These are phyloP conservation scores for Rasamsonia emersonii DNA, from an alignment of 2,329 filamentous ascomycete genomes.

Conservation along the genomic window DNA sequence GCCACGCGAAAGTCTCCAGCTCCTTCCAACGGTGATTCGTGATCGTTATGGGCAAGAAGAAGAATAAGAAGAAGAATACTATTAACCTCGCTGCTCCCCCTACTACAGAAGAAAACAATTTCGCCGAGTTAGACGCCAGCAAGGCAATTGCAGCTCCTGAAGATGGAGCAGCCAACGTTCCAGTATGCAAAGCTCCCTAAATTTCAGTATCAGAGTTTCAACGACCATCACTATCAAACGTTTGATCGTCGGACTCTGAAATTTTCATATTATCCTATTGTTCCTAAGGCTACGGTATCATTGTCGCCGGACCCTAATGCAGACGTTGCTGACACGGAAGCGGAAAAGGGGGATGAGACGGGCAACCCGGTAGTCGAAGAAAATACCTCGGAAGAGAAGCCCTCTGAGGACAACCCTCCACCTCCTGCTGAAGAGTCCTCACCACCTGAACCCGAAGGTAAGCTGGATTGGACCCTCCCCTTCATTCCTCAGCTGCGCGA, in stretches of 20 bases:
- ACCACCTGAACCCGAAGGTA: slow-evolving; percentile 22
- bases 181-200: slow-evolving; percentile 37
- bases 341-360: slow-evolving; percentile 18
- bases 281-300: slow-evolving; percentile 20
- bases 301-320: slow-evolving; percentile 30
- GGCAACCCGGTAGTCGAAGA: slow-evolving; percentile 7
- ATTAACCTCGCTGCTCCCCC: slow-evolving; percentile 16
- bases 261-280: slow-evolving; percentile 30
- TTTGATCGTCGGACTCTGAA: slow-evolving; percentile 31
- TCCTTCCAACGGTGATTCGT: slow-evolving; percentile 26
- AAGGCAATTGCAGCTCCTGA: slow-evolving; percentile 22
- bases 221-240: slow-evolving; percentile 36
- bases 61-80: slow-evolving; percentile 28
- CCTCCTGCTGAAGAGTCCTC: slow-evolving; percentile 18
- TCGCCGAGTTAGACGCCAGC: slow-evolving; percentile 20
- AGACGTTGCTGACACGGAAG: slow-evolving; percentile 25
- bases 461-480: too few relatives aligned
- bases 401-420: slow-evolving; percentile 16
- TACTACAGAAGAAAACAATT: slow-evolving; percentile 17
- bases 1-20: slow-evolving; percentile 15
- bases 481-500: too few relatives aligned
- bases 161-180: slow-evolving; percentile 27
- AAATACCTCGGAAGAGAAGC: slow-evolving; percentile 15
- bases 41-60: slow-evolving; percentile 28
- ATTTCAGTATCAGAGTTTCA: slow-evolving; percentile 35